Evolutionary conservation across 2,329 filamentous ascomycete species (phyloP).

Genomic region (Ciborinia camelliae): DNA sequence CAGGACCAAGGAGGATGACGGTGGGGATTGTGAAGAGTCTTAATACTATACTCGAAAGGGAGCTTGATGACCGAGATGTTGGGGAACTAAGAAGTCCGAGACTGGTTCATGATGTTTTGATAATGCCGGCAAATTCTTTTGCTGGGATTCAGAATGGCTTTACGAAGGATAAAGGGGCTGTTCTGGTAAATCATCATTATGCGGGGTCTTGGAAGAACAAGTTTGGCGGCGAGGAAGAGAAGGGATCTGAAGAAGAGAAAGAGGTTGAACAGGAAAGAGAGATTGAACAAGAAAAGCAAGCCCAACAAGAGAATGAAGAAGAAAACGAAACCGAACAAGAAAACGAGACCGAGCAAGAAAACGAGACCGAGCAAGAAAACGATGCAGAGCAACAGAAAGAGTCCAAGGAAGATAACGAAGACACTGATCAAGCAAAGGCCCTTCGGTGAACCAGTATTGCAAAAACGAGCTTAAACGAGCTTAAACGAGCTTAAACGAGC

Average conservation of each 20-base stretch:
- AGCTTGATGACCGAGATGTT: slow-evolving; percentile 5
- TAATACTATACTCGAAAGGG: neutral
- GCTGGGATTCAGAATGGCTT: slow-evolving; percentile 5
- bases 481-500: too few species aligned
- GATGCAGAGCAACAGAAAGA: neutral
- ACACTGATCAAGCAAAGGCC: neutral
- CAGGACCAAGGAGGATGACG: slow-evolving; percentile 10
- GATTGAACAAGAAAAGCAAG: neutral
- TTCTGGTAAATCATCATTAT: slow-evolving; percentile 11
- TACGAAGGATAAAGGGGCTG: neutral
- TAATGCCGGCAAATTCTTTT: neutral
- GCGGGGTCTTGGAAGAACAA: slow-evolving; percentile 8
- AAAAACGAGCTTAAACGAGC: too few species aligned
- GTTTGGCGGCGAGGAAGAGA: slow-evolving; percentile 5
- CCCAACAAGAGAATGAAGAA: neutral
- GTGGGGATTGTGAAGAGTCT: slow-evolving; percentile 9
- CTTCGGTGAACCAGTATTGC: neutral
- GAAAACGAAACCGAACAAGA: neutral
- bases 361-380: neutral
- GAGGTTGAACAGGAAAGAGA: neutral
- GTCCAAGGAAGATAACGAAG: neutral
- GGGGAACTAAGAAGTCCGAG: neutral
- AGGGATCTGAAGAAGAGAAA: neutral
- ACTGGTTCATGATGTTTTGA: slow-evolving; percentile 4
- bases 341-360: neutral